These are phyloP conservation scores for Leccinellum rugosiceps DNA, from an alignment of 768 basidiomycete genomes.

Conservation along the genomic window DNA sequence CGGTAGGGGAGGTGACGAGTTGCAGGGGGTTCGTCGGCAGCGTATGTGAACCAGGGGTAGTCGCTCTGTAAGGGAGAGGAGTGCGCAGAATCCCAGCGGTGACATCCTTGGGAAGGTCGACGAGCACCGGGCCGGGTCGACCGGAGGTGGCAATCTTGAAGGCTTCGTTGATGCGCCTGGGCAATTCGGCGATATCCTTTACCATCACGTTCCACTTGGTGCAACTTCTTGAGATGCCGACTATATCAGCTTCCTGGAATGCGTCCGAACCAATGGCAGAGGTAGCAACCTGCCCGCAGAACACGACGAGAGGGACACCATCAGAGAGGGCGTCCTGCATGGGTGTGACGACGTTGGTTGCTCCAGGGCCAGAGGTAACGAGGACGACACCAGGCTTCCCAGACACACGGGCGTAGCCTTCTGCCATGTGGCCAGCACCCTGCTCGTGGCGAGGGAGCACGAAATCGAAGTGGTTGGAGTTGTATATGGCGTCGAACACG, in stretches of 20 bases:
- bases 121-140: constrained; percentile 94
- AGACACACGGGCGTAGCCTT: constrained; percentile 96
- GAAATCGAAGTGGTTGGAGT: constrained; percentile 92
- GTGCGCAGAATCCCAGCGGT: constrained; percentile 88
- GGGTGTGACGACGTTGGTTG: constrained; percentile 95
- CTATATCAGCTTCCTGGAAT: constrained; percentile 97
- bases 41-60: constrained; percentile 78
- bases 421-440: constrained; percentile 98
- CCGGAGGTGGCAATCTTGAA: constrained; percentile 99
- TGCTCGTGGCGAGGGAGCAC: constrained; percentile 96
- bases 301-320: constrained; percentile 92
- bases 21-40: constrained; percentile 75
- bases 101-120: constrained; percentile 98
- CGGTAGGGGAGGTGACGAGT: constrained; percentile 52
- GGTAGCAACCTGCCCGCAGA: constrained; percentile 97
- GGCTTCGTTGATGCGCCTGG: constrained; percentile 95
- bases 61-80: constrained; percentile 80
- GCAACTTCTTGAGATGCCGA: constrained; percentile 95
- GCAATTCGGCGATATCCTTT: constrained; percentile 93
- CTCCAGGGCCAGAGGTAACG: constrained; percentile 96
- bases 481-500: constrained; percentile 99
- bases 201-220: constrained; percentile 99
- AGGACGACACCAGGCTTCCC: constrained; percentile 97
- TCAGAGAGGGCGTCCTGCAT: constrained; percentile 98
- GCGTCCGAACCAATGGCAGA: constrained; percentile 98